Evolutionary conservation across 1,284 basidiomycete genomes (phyloP).

Genomic region (Rhizoctonia solani): DNA sequence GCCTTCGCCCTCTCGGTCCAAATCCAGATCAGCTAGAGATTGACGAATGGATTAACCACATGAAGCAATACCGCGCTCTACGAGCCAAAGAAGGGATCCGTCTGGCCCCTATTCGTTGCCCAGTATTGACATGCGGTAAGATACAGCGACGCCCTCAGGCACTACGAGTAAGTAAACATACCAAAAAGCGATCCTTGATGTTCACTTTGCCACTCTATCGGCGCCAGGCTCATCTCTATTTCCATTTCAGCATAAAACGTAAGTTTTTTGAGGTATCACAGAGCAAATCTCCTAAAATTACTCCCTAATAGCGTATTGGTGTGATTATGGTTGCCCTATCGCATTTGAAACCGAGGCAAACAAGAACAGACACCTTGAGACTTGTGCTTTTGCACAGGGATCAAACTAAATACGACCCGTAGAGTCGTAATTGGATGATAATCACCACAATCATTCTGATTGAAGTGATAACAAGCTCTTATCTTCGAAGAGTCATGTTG

Average conservation of each 20-base stretch:
- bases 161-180: background rate
- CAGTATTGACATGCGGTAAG: conserved; percentile 7
- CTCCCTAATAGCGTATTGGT: background rate
- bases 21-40: background rate
- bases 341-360: conserved; percentile 34
- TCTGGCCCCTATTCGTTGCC: conserved; percentile 8
- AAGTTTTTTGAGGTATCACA: background rate
- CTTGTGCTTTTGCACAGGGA: no score
- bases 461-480: no score
- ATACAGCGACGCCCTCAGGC: conserved; percentile 28
- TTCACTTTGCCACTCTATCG: background rate
- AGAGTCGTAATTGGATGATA: no score
- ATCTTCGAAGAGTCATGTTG: no score
- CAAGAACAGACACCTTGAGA: conserved; percentile 27
- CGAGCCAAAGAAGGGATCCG: conserved; percentile 8
- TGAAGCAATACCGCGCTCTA: conserved; percentile 1
- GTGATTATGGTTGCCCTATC: conserved; percentile 12
- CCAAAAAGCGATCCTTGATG: background rate
- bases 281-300: background rate
- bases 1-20: conserved; percentile 6
- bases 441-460: no score
- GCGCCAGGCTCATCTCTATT: conserved; percentile 20
- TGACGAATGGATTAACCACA: conserved; percentile 12
- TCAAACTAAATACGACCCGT: no score
- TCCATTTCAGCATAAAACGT: conserved; percentile 32